Percentiles rank a stretch among this genome's conserved stretches.
These are phyloP conservation scores for Magnolia officinalis DNA, from an alignment of 164 flowering plant genomes.

Conservation along the genomic window DNA sequence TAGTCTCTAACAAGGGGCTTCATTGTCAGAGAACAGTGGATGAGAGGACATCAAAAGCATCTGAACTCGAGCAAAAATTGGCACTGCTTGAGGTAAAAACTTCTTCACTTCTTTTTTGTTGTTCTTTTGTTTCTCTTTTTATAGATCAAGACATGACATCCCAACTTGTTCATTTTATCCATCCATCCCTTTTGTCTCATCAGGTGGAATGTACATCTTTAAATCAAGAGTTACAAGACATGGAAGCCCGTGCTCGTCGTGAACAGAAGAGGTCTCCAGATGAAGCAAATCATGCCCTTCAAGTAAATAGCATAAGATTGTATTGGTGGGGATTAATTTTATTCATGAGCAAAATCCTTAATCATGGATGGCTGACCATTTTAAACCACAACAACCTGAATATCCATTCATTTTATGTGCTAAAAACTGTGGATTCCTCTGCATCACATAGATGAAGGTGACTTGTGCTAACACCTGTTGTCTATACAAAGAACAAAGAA, in stretches of 20 bases:
- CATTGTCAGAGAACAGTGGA: conserved; percentile 73
- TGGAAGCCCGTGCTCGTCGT: conserved; percentile 83
- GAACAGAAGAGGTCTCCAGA: conserved; percentile 85
- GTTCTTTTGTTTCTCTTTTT: background rate
- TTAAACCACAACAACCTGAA: too few species aligned
- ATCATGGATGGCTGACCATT: too few species aligned
- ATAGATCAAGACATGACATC: background rate
- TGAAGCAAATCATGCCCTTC: conserved; percentile 85
- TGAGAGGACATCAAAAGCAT: conserved; percentile 78
- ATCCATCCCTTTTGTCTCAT: conserved; percentile 6
- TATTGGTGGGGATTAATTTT: too few species aligned
- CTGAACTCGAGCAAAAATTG: conserved; percentile 88
- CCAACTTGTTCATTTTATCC: conserved; percentile 6
- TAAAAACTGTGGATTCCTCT: background rate
- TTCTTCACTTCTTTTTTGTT: background rate
- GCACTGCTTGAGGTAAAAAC: conserved; percentile 79
- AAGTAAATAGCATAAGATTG: conserved; percentile 39
- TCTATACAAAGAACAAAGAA: too few species aligned
- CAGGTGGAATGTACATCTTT: conserved; percentile 91
- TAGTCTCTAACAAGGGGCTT: conserved; percentile 6
- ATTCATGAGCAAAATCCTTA: too few species aligned
- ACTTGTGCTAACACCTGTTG: too few species aligned
- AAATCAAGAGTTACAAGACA: conserved; percentile 92
- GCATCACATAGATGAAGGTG: background rate
- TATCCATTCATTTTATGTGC: background rate